phyloP scores from a whole-genome alignment of 2,329 filamentous ascomycete species.

The Epicoccum sorghinum region DNA sequence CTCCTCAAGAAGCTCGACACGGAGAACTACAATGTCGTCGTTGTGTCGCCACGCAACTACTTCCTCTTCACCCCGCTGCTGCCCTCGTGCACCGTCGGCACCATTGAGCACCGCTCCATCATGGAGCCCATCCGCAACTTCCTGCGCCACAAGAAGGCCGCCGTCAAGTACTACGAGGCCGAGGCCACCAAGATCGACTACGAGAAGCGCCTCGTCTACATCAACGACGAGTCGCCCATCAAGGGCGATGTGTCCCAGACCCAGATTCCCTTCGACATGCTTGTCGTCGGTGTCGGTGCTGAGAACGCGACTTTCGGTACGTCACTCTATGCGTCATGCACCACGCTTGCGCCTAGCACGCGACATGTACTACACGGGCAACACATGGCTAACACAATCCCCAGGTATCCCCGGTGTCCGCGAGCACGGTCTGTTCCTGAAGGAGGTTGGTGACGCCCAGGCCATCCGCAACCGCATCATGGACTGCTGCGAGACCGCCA shows the following conservation, averaged over 20 bases:
- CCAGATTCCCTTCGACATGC: constrained; percentile 96
- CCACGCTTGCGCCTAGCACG: background rate
- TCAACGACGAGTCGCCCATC: constrained; percentile 91
- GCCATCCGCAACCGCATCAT: constrained; percentile 98
- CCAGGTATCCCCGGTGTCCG: constrained; percentile 85
- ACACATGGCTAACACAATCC: background rate
- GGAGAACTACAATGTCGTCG: constrained; percentile 97
- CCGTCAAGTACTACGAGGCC: constrained; percentile 97
- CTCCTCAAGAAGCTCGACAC: constrained; percentile 98
- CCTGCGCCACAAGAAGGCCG: constrained; percentile 89
- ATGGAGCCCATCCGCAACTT: constrained; percentile 99
- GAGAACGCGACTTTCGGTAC: constrained; percentile 96
- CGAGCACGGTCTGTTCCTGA: constrained; percentile 96
- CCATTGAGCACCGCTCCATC: constrained; percentile 98
- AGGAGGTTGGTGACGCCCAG: constrained; percentile 97
- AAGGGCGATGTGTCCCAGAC: constrained; percentile 82
- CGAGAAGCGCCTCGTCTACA: constrained; percentile 84
- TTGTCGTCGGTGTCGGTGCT: constrained; percentile 94
- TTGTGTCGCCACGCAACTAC: constrained; percentile 98
- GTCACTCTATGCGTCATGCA: constrained; percentile 22
- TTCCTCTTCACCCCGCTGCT: constrained; percentile 99
- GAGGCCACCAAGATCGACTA: constrained; percentile 95
- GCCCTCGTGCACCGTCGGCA: constrained; percentile 95
- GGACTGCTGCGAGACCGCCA: constrained; percentile 98
- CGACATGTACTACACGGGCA: background rate